These are phyloP conservation scores for Recurvomyces mirabilis DNA, from an alignment of 495 filamentous ascomycete genomes.

Conservation along the genomic window DNA sequence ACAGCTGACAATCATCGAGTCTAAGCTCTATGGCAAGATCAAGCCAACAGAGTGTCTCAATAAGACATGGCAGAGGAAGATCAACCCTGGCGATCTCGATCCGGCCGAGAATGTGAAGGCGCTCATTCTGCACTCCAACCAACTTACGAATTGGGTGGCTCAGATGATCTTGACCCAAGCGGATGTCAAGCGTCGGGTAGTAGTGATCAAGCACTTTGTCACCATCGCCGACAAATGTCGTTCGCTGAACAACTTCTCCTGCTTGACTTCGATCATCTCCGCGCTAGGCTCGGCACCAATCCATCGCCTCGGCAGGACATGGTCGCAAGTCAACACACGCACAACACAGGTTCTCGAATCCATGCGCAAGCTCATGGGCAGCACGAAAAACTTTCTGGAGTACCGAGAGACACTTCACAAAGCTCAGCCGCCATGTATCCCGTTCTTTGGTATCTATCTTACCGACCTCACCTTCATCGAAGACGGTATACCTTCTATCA, in stretches of 20 bases:
- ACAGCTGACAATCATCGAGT: constrained; percentile 94
- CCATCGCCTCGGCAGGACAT: constrained; percentile 85
- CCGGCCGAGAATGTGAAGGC: constrained; percentile 91
- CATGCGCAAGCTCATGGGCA: constrained; percentile 92
- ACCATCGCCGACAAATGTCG: constrained; percentile 96
- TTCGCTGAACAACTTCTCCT: constrained; percentile 88
- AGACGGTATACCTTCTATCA: constrained; percentile 89
- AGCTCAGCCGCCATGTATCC: constrained; percentile 93
- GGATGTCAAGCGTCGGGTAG: constrained; percentile 88
- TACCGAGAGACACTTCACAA: constrained; percentile 86
- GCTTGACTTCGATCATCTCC: constrained; percentile 95
- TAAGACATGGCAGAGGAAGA: constrained; percentile 97
- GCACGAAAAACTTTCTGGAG: constrained; percentile 95
- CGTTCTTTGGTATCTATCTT: constrained; percentile 97
- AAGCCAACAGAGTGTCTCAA: constrained; percentile 90
- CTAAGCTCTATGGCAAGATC: constrained; percentile 86
- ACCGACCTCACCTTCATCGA: constrained; percentile 98
- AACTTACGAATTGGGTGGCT: constrained; percentile 99
- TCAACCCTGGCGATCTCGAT: constrained; percentile 68
- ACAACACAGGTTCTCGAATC: constrained; percentile 69
- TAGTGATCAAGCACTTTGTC: constrained; percentile 98
- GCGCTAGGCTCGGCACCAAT: constrained; percentile 90
- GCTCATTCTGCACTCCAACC: constrained; percentile 93
- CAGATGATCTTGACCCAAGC: constrained; percentile 94
- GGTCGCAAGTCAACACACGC: constrained; percentile 79